These are phyloP conservation scores for Acanthamoeba quina DNA, from an alignment of 208 protist species.

Conservation along the genomic window DNA sequence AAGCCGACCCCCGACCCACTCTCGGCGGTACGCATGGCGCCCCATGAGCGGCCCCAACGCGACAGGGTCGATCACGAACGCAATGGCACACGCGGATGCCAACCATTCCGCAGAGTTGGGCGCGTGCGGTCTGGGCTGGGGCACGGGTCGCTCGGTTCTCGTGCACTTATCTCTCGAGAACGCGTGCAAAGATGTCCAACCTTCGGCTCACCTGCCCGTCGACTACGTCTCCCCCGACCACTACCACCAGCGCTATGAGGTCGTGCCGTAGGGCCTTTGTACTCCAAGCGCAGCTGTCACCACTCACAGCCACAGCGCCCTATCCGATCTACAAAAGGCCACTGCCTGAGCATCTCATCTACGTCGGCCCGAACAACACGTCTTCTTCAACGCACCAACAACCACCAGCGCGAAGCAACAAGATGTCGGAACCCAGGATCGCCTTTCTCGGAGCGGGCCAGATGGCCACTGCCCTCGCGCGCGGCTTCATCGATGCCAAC, in stretches of 20 bases:
- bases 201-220: neutral
- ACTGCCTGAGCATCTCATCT: neutral
- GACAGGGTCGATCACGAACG: neutral
- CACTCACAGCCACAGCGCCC: neutral
- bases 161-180: neutral
- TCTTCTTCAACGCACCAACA: neutral
- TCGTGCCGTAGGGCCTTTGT: constrained; percentile 27
- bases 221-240: neutral
- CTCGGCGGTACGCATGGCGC: too few relatives aligned
- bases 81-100: neutral
- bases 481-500: constrained; percentile 51
- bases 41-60: too few relatives aligned
- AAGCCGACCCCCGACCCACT: too few relatives aligned
- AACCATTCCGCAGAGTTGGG: neutral
- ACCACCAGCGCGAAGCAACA: neutral
- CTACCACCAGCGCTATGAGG: neutral
- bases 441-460: constrained; percentile 96
- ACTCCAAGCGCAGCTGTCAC: constrained; percentile 3
- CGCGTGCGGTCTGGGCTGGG: neutral
- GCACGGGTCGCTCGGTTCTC: neutral
- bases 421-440: constrained; percentile 79
- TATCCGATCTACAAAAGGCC: neutral
- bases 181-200: neutral
- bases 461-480: constrained; percentile 89
- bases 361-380: neutral